A percentile compares a stretch with the other conserved stretches of the same genome.
phyloP scores from a whole-genome alignment of 805 yeast genomes.

The Candida xiaguanensis region DNA sequence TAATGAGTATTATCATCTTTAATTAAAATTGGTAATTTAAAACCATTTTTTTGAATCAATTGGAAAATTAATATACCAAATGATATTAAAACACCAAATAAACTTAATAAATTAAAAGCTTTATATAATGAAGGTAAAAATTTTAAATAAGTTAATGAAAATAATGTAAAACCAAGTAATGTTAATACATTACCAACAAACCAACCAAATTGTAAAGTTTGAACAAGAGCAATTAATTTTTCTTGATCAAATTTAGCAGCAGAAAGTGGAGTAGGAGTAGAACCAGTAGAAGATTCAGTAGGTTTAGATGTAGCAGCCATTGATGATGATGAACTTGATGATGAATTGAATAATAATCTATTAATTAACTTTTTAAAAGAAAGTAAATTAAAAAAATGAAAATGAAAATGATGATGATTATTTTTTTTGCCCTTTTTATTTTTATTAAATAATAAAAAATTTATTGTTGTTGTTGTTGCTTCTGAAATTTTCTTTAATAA shows the following conservation, averaged over 20 bases:
- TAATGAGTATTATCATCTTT: constrained; percentile 72
- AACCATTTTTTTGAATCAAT: constrained; percentile 29
- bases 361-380: no score
- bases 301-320: constrained; percentile 1
- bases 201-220: constrained; percentile 71
- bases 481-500: no score
- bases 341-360: neutral
- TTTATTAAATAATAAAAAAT: no score
- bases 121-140: constrained; percentile 21
- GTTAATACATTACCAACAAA: constrained; percentile 47
- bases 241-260: constrained; percentile 8
- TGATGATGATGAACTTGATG: neutral
- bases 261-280: constrained; percentile 2
- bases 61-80: constrained; percentile 76
- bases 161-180: constrained; percentile 27
- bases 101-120: constrained; percentile 55
- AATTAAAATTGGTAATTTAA: constrained; percentile 18
- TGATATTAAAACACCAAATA: constrained; percentile 63
- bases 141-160: constrained; percentile 29
- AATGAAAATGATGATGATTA: no score
- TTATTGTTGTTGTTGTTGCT: no score
- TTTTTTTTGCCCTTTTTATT: no score
- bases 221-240: constrained; percentile 8
- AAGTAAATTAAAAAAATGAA: no score
- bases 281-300: neutral